A percentile compares a stretch with the other conserved stretches of the same genome.
Evolutionary conservation across 2,329 filamentous ascomycete species (phyloP).

Genomic region (Penicillium hesseltinei): DNA sequence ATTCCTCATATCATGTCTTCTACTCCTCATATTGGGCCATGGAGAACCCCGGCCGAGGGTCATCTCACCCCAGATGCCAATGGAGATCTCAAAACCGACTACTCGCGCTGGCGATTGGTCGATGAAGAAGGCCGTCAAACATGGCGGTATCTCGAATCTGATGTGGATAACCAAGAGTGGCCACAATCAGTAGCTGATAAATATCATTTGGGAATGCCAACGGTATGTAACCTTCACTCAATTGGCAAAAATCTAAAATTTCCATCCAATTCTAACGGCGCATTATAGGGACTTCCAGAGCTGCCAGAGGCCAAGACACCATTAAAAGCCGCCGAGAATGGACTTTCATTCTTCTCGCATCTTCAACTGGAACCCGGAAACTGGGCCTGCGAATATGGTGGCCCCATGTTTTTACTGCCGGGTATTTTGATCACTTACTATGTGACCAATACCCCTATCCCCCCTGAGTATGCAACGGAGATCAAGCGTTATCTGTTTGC

Average conservation of each 20-base stretch:
- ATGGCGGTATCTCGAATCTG: conserved; percentile 82
- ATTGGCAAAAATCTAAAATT: not conserved
- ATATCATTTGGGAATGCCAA: conserved; percentile 76
- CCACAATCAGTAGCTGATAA: conserved; percentile 88
- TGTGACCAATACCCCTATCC: conserved; percentile 82
- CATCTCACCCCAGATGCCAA: conserved; percentile 34
- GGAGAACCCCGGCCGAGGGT: conserved; percentile 37
- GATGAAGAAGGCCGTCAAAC: conserved; percentile 84
- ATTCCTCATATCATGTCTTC: conserved; percentile 6
- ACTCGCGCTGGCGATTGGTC: conserved; percentile 76
- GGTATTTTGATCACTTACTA: conserved; percentile 84
- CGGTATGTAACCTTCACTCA: conserved; percentile 54
- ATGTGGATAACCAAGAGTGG: conserved; percentile 71
- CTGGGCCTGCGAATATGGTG: conserved; percentile 97
- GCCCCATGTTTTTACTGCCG: conserved; percentile 91
- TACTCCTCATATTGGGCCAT: conserved; percentile 33
- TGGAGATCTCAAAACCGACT: conserved; percentile 65
- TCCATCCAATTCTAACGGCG: not conserved
- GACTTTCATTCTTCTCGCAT: conserved; percentile 81
- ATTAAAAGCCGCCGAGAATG: conserved; percentile 76
- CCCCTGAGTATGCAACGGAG: conserved; percentile 74
- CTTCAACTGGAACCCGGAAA: conserved; percentile 86
- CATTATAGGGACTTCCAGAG: conserved; percentile 65
- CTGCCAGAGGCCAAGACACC: conserved; percentile 70
- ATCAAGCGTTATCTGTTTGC: conserved; percentile 91